Evolutionary conservation across 1,284 basidiomycete species (phyloP), one percentile per base, ranked within the genome.

Genomic region (Microstroma glucosiphilum): DNA sequence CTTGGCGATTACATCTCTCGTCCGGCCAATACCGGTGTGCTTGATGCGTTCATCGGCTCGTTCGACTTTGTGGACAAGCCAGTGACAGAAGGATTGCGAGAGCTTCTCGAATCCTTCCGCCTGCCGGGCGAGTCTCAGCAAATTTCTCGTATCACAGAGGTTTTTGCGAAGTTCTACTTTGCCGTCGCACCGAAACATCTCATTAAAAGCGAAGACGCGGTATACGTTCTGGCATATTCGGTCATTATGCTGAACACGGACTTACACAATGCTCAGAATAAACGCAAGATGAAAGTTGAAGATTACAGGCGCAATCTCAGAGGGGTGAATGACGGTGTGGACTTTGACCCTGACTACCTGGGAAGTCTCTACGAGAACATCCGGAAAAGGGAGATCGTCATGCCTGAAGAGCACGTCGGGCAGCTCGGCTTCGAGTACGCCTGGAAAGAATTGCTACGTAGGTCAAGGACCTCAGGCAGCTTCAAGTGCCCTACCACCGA

Each of bases 161-260:
- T 88, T 0, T 99, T 98, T 78, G 92, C 96, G 0, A 86, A 89
- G 46, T 85, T 87, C 60, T 97, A 94, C 81, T 93, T 96, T 80
- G 88, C 89, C 4, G 86, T 90, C 19, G 82, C 83, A 30, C 92
- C 94, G 89, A 90, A 86, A 56, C 93, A 93, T 76, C 21, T 54
- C 7, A 89, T 98, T 71, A 90, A 89, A 74, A 89, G 84, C 51
- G 87, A 92, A 80, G 96, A 98, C 79, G 91, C 94, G 0, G 90
- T 92, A 23, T 96, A 96, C 80, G 89, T 99, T 2, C 82, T 99
- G 26, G 86, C 94, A 0, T 99, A 89, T 80, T 96, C 94, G 0
- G 88, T 99, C 68, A 97, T 99, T 80, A 87, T 99, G 92, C 86
- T 99, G 62, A 99, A 99, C 80, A 98, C 96, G 1, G 96, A 99